Conservation (phyloP, 2,329 filamentous ascomycete genomes). For the Macrophomina phaseolina region DNA sequence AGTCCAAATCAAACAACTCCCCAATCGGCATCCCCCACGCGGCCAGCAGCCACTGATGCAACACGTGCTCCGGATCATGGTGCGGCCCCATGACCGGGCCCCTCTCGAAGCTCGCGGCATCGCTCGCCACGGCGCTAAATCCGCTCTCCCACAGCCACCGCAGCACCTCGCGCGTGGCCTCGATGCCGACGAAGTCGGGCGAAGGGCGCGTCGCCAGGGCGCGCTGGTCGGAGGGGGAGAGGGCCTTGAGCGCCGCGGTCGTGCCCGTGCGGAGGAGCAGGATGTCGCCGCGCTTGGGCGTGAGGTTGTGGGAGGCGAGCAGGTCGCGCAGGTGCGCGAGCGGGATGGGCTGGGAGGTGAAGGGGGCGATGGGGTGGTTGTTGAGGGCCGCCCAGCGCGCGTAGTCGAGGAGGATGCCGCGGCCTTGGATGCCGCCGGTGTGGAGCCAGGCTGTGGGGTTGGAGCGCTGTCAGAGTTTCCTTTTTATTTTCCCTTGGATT, state of each 20-base stretch:
- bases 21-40: slow-evolving; percentile 58
- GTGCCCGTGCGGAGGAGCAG: slow-evolving; percentile 49
- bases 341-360: slow-evolving; percentile 28
- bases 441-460: slow-evolving; percentile 15
- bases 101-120: slow-evolving; percentile 53
- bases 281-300: slow-evolving; percentile 31
- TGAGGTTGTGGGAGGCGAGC: slow-evolving; percentile 24
- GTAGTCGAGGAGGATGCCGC: slow-evolving; percentile 28
- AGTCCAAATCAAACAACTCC: slow-evolving; percentile 55
- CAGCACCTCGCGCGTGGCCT: slow-evolving; percentile 43
- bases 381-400: slow-evolving; percentile 9
- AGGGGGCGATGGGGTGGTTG: slow-evolving; percentile 12
- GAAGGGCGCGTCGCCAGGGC: slow-evolving; percentile 36
- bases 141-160: slow-evolving; percentile 55
- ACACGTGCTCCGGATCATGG: slow-evolving; percentile 34
- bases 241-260: slow-evolving; percentile 38
- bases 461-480: no score
- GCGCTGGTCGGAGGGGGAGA: slow-evolving; percentile 32
- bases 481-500: no score
- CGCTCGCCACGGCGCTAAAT: slow-evolving; percentile 54
- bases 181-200: slow-evolving; percentile 49
- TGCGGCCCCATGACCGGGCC: slow-evolving; percentile 45
- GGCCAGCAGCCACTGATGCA: slow-evolving; percentile 53
- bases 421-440: slow-evolving; percentile 26
- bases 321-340: slow-evolving; percentile 30